Evolutionary conservation across 2,329 filamentous ascomycete genomes (phyloP), one percentile per base, ranked within the genome.

Genomic region (Tolypocladium tundrense): DNA sequence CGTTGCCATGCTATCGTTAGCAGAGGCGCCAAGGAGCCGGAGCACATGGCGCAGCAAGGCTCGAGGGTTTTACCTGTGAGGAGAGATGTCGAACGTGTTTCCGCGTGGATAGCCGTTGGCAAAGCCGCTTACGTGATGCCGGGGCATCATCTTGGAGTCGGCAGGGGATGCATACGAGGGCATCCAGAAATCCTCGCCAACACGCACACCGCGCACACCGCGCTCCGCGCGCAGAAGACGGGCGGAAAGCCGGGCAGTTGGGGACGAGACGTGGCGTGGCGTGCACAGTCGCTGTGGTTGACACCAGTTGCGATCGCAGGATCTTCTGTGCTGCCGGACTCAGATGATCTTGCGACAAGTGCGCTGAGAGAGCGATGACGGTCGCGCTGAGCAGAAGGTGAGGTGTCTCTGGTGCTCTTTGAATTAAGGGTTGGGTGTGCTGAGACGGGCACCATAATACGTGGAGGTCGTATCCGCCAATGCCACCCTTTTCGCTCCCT

Each of bases 21-120:
- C 31, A 35, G 19, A 21, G 48, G 19, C 16, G 48, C 27, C n/a
- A 37, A 8, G 45, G 24, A 52, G 40, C 31, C 7, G 31, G 39
- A 42, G 39, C 14, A 39, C 2, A 43, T 14, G n/a, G 21, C 8
- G 21, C 21, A 21, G 14, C 9, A 45, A 45, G 40, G 54, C 21
- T 13, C 33, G 42, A 69, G 24, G 14, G 42, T 31, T 81, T 68
- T 83, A 96, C 88, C 90, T 89, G 73, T 96, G 91, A 65, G 91
- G 90, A 65, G 90, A 91, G 68, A 95, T 92, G 64, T 91, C 90
- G 71, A 96, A 93, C 52, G 88, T 89, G 69, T 87, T 87, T 60
- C 81, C 83, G 63, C 86, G 82, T 62, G 88, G 88, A 72, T 92
- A 92, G 70, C 91, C 92, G 77, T 94, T 96, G 62, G 87, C 84